Percentiles rank a stretch among this genome's conserved stretches.
These are phyloP conservation scores for Cladobotryum mycophilum DNA, from an alignment of 2,329 filamentous ascomycete species.

Conservation along the genomic window DNA sequence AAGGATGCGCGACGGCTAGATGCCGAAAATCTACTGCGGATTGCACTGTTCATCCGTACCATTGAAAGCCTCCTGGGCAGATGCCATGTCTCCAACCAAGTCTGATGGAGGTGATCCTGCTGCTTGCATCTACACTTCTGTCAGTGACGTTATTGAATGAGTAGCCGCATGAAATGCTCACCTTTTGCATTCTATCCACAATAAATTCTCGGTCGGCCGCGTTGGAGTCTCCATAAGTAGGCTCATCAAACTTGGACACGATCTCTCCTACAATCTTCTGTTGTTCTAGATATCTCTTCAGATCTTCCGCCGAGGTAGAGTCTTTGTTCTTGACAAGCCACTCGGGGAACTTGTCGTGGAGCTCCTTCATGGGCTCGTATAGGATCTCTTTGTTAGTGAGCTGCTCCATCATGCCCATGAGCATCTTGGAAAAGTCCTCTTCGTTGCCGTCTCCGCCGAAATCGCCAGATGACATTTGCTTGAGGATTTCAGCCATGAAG, in stretches of 20 bases:
- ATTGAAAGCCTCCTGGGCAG: conserved; percentile 66
- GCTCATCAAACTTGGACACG: conserved; percentile 78
- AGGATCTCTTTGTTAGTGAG: conserved; percentile 96
- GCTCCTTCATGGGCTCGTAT: conserved; percentile 97
- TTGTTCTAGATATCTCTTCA: conserved; percentile 76
- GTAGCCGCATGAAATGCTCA: conserved; percentile 29
- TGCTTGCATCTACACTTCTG: conserved; percentile 75
- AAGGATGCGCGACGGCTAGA: conserved; percentile 20
- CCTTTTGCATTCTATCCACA: conserved; percentile 96
- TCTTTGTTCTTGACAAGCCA: conserved; percentile 78
- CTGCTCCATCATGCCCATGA: conserved; percentile 98
- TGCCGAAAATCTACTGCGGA: conserved; percentile 44
- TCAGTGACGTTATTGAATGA: neutral
- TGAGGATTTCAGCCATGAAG: conserved; percentile 85
- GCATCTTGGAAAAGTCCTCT: conserved; percentile 88
- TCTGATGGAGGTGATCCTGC: conserved; percentile 86
- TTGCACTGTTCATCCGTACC: conserved; percentile 57
- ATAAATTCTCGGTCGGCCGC: conserved; percentile 81
- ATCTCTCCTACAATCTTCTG: conserved; percentile 76
- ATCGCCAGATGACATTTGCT: conserved; percentile 64
- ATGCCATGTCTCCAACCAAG: conserved; percentile 82
- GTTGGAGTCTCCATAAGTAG: conserved; percentile 75
- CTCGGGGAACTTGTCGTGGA: conserved; percentile 82
- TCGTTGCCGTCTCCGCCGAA: conserved; percentile 55
- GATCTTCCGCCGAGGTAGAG: conserved; percentile 61